Conservation (phyloP, 306 rosid genomes). For the Medicago lupulina region DNA sequence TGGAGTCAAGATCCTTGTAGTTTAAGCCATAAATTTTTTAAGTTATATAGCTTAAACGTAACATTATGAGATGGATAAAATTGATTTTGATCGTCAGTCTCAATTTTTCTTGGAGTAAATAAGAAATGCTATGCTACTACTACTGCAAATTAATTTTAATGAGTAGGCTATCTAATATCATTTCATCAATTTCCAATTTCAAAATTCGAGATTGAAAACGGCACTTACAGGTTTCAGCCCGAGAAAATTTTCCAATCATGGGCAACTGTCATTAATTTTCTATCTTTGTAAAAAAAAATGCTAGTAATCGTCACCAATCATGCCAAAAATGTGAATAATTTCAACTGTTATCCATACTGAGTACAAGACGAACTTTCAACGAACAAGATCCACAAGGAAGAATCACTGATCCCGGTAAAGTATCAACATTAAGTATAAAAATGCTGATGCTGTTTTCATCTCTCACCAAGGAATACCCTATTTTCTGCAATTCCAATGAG, state of each 20-base stretch:
- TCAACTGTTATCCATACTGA: conserved; percentile 53
- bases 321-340: conserved; percentile 34
- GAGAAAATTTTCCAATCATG: not conserved
- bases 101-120: not conserved
- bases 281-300: conserved; percentile 28
- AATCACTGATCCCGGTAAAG: conserved; percentile 67
- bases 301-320: conserved; percentile 5
- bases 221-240: conserved; percentile 8
- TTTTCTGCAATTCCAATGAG: conserved; percentile 70
- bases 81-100: not conserved
- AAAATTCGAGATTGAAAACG: conserved; percentile 13
- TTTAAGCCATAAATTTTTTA: not conserved
- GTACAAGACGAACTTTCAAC: conserved; percentile 65
- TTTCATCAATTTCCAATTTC: conserved; percentile 18
- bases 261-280: not conserved
- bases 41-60: not conserved
- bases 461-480: conserved; percentile 71
- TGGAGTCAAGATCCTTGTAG: not conserved
- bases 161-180: conserved; percentile 12
- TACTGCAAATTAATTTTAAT: not conserved
- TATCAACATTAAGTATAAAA: conserved; percentile 50
- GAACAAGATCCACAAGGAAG: conserved; percentile 97
- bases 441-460: conserved; percentile 56
- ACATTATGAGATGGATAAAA: not conserved
- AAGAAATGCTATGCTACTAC: not conserved